Percentiles rank a stretch among this genome's conserved stretches.
Evolutionary conservation across 805 yeast species (phyloP).

Genomic region (Kluyveromyces lactis): DNA sequence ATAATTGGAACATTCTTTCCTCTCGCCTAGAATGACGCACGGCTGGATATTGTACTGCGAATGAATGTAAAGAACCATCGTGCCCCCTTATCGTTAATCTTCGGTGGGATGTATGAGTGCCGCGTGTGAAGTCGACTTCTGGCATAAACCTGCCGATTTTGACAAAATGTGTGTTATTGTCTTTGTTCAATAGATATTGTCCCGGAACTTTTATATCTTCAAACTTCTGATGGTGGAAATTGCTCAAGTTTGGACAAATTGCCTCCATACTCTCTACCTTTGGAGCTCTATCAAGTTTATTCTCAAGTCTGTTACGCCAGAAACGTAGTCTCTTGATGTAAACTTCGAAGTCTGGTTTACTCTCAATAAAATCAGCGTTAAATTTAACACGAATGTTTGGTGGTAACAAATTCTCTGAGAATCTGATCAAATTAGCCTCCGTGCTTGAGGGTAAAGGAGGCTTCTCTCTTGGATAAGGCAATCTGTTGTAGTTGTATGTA

Average conservation of each 20-base stretch:
- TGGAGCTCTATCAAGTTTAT: constrained; percentile 79
- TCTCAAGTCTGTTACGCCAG: constrained; percentile 92
- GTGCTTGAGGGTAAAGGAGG: constrained; percentile 86
- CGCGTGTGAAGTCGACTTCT: constrained; percentile 77
- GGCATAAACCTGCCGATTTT: constrained; percentile 92
- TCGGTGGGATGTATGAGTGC: constrained; percentile 84
- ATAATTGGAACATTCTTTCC: constrained; percentile 86
- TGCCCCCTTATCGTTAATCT: constrained; percentile 85
- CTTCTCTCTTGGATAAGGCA: constrained; percentile 81
- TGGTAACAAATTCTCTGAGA: constrained; percentile 90
- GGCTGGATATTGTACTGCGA: constrained; percentile 96
- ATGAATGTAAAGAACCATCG: constrained; percentile 85
- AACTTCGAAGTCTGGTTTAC: constrained; percentile 81
- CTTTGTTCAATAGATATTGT: constrained; percentile 82
- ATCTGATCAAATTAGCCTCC: constrained; percentile 75
- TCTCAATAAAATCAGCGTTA: constrained; percentile 79
- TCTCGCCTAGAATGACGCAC: constrained; percentile 96
- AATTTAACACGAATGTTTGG: constrained; percentile 82
- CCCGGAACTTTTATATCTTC: constrained; percentile 98
- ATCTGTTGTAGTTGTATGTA: constrained; percentile 77
- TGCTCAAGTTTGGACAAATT: constrained; percentile 89
- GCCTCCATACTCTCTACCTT: constrained; percentile 76
- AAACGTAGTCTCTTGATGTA: constrained; percentile 75
- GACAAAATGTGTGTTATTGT: constrained; percentile 80
- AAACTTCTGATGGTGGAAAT: constrained; percentile 95